Base-by-base conservation (phyloP, 2,329 filamentous ascomycete species). In the Penicillium brasilianum region DNA sequence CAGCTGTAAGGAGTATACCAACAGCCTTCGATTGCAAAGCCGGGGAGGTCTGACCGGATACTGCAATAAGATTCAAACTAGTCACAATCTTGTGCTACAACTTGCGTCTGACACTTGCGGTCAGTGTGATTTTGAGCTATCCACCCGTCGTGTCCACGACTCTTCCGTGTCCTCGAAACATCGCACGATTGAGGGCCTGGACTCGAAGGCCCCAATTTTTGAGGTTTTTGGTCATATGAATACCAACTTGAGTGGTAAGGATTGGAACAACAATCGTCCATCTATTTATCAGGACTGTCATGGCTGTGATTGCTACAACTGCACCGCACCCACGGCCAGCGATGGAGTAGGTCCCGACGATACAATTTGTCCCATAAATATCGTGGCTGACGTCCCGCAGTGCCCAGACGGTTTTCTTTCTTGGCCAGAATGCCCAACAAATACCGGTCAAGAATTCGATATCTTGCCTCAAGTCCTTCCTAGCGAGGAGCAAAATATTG, bases 1-100 rank as follows among this genome's bases (percentile, higher is more conserved):
- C n/a, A 66, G 65, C 58, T 74, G 72, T 56, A 41, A 58, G 14
- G 56, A 64, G 2, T 64, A 68, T 34, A 69, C 67, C 20, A 64
- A 68, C n/a, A 39, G 39, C 8, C 57, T 74, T 3, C 67, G 66
- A 16, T 4, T 54, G 9, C 39, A 44, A 25, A 32, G 36, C 14
- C 37, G n/a, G 8, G 22, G 7, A 34, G 43, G 49, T 30, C 16
- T 32, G 32, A 11, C 58, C 13, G 18, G 43, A 30, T 18, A 44
- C 2, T 70, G 65, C 25, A 51, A 50, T 3, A 22, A 58, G 4
- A 49, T 60, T 8, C n/a, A 59, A 3, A 18, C 28, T 36, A 54
- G 43, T 20, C 65, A 71, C 34, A 53, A 71, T 20, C 13, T 70
- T 2, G 25, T 64, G 11, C 20, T 6, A 20, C n/a, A 16, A 14